Evolutionary conservation across 805 yeast genomes (phyloP), one percentile per base, ranked within the genome.

Genomic region (Myxozyma udenii): DNA sequence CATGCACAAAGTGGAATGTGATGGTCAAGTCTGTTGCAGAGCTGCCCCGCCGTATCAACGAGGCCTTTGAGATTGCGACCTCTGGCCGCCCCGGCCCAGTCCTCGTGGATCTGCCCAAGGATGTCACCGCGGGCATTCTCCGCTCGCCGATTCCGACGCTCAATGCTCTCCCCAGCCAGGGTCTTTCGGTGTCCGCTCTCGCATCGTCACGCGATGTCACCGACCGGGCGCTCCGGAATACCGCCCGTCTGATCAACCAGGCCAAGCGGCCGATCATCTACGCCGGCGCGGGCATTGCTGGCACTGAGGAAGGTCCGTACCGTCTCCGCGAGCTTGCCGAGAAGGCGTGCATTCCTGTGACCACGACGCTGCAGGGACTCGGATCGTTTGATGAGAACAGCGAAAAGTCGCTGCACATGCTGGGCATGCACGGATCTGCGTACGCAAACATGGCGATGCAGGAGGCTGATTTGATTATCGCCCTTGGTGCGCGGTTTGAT

Each of bases 1-100:
- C 96, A 5, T 93, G 98, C 77, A 89, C 98, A 55, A 93, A 93
- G 71, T 93, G 98, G 98, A 93, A 95, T 67, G 97, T 90, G 36
- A 93, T 93, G 98, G 97, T 93, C 53, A 93, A 88, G 71, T 79
- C 79, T 66, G 91, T 93, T 46, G 91, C 90, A 48, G 98, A 93
- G 72, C 76, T 93, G 62, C 98, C 98, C 56, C 80, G 87, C 65
- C 80, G 98, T 67, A 91, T 93, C 67, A 91, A 93, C 69, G 98
- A 93, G 74, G 98, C 98, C 24, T 93, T 93, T 65, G 97, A 91
- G 74, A 93, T 93, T 60, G 98, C 98, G 55, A 85, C 87, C 39
- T 73, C 86, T 52, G 98, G 98, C 43, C 83, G 98, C 71, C 98
- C 98, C 46, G 98, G 98, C 56, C 98, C 98, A 12, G 98, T 93